A percentile compares a stretch with the other conserved stretches of the same genome.
Evolutionary conservation across 306 rosid species (phyloP).

Genomic region (Lupinus albus): DNA sequence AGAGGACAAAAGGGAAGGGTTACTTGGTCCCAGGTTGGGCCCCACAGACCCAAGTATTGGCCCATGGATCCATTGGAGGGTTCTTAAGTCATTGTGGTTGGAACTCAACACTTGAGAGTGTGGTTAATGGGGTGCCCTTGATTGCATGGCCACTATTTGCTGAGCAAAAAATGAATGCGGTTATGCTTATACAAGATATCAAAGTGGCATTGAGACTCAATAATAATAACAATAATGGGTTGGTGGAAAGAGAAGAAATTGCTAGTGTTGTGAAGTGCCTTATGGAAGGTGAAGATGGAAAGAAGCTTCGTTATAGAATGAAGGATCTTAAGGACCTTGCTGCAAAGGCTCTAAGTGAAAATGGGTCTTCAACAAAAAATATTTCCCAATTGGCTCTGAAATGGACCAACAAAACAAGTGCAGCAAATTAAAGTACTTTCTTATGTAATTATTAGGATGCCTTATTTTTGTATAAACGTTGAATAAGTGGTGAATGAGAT

Average conservation of each 20-base stretch:
- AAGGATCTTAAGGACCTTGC: constrained; percentile 63
- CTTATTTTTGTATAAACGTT: too few species aligned
- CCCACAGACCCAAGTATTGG: constrained; percentile 65
- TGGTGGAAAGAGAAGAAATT: constrained; percentile 59
- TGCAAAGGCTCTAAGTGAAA: constrained; percentile 36
- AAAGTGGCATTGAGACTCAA: constrained; percentile 54
- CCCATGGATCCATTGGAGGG: constrained; percentile 68
- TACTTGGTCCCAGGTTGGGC: constrained; percentile 66
- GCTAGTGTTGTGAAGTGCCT: constrained; percentile 52
- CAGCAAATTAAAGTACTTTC: constrained; percentile 4
- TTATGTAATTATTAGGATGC: not conserved
- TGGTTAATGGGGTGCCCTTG: constrained; percentile 65
- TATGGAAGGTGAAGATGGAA: constrained; percentile 82
- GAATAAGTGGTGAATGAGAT: too few species aligned
- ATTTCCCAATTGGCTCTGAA: constrained; percentile 50
- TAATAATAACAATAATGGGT: constrained; percentile 41
- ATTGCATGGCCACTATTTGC: constrained; percentile 84
- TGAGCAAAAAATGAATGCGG: constrained; percentile 77
- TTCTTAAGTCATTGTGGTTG: constrained; percentile 85
- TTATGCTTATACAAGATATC: constrained; percentile 47
- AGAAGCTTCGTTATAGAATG: constrained; percentile 57
- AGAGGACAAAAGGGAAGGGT: constrained; percentile 55
- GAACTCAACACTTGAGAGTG: constrained; percentile 70
- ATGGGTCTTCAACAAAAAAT: constrained; percentile 56
- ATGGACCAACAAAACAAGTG: constrained; percentile 44